Evolutionary conservation across 169 alveolate species (phyloP), one percentile per base, ranked within the genome.

Genomic region (Plasmodium yoelii): DNA sequence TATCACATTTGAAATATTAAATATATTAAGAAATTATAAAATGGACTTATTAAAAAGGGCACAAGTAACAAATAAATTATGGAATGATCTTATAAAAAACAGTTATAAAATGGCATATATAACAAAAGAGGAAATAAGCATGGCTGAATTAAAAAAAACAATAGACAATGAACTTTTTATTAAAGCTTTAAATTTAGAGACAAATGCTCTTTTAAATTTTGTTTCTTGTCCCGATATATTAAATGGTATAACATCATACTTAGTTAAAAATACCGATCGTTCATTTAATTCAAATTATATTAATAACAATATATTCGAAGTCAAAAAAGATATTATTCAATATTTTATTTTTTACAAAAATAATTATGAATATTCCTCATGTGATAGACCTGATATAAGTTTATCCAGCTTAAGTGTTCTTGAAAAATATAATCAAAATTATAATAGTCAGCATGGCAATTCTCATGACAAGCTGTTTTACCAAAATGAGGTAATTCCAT

Each of bases 371-470:
- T 82, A 53, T 51, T 8, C 46, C 19, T 5, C 46, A 3, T 57
- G 56, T 42, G 90, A 82, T 5, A 65, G 90, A 56, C 86, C 90
- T 0, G 90, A 82, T 28, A 82, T 82, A 51, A 82, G 90, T 19
- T 82, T 56, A 39, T 82, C 90, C 65, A 82, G 90, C 22, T 42
- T 82, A n/a, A 12, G 53, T 56, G 72, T 57, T n/a, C 68, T 82
- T 6, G 90, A 82, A 8, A 69, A 71, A 22, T 82, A 26, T 47
- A 82, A 82, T 22, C 90, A 82, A 18, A 60, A 69, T 13, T 82
- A 53, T 46, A 71, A 61, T 49, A 51, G 15, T 51, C 49, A 56
- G 3, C 12, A 39, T 15, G 28, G 49, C 6, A 56, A 68, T 15
- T 9, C 68, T 1, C 53, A 56, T 72, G 90, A 82, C n/a, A 26